A percentile compares a stretch with the other conserved stretches of the same genome.
These are phyloP conservation scores for Pestalotiopsis sp. DNA, from an alignment of 2,329 filamentous ascomycete genomes.

Conservation along the genomic window DNA sequence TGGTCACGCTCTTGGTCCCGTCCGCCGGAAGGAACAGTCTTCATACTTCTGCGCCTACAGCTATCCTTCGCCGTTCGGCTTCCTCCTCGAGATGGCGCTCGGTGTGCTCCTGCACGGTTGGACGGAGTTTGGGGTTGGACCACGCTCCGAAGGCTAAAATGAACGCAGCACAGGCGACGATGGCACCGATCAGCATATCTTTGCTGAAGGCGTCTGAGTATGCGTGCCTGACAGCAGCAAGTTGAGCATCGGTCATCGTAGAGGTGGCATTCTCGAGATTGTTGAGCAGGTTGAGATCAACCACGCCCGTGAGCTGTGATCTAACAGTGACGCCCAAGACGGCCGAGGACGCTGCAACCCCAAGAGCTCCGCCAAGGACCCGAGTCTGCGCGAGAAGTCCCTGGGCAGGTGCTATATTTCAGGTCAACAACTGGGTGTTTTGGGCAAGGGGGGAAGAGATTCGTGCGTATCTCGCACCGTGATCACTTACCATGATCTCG, in stretches of 20 bases:
- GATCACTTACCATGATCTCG: slow-evolving; percentile 46
- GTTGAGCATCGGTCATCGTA: slow-evolving; percentile 30
- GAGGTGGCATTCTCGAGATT: slow-evolving; percentile 18
- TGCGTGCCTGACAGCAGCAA: slow-evolving; percentile 35
- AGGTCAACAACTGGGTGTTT: slow-evolving; percentile 17
- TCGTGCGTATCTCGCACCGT: too few species aligned
- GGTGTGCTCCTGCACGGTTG: slow-evolving; percentile 29
- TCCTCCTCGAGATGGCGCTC: slow-evolving; percentile 27
- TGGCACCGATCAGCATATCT: slow-evolving; percentile 50
- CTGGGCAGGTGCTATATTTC: slow-evolving; percentile 48
- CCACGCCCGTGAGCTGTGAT: slow-evolving; percentile 28
- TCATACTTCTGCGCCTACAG: background rate
- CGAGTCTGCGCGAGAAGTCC: slow-evolving; percentile 54
- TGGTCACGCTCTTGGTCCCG: background rate
- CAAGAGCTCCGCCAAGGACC: slow-evolving; percentile 56
- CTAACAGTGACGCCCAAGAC: slow-evolving; percentile 40
- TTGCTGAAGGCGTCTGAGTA: slow-evolving; percentile 47
- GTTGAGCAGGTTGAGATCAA: slow-evolving; percentile 31
- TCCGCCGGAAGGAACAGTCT: background rate
- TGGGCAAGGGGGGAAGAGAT: too few species aligned
- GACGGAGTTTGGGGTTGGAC: slow-evolving; percentile 29
- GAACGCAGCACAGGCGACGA: slow-evolving; percentile 42
- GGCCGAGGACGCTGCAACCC: slow-evolving; percentile 55
- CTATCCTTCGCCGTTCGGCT: slow-evolving; percentile 23
- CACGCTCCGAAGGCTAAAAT: slow-evolving; percentile 43